Evolutionary conservation across 805 yeast species (phyloP), one percentile per base, ranked within the genome.

Genomic region (Pichia pseudocactophila): DNA sequence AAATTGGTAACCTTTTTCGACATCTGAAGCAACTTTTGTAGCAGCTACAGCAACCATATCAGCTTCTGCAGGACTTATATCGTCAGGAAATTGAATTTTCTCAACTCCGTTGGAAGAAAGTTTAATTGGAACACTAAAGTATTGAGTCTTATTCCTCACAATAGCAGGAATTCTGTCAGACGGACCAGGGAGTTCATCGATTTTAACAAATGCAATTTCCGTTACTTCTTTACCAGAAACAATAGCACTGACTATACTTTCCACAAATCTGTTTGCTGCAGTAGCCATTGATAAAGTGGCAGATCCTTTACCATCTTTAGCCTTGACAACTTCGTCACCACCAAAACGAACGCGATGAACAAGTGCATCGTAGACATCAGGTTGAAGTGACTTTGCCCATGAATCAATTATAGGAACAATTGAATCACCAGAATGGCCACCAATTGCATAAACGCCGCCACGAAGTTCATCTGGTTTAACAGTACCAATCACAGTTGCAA

Each of bases 251-350:
- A 55, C 16, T 25, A 56, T 61, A 32, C 67, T 65, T 49, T 76
- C 80, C 26, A 88, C 83, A 61, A 87, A 82, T 53, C 80, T 74
- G 70, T 75, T 85, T 30, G 95, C 96, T 30, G 96, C 96, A 55
- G 80, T 82, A 9, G 97, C 97, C 97, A 89, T 90, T 26, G 95
- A 84, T 52, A 89, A 72, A 30, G 97, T 89, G 44, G 97, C 97
- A 38, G 96, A 85, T 33, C 97, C 97, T 40, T 80, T 80, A 50
- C 97, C 97, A 55, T 85, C 82, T 70, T 89, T 89, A 43, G 97
- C 97, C 68, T 83, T 72, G 50, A 89, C 97, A 37, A 89, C 95
- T 66, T 90, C 97, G 62, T 89, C 97, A 60, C 97, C 97, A 39
- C 63, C 65, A 55, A 50, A 88, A 71, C 88, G 96, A 64, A 88